These are phyloP conservation scores for Hanseniaspora pseudoguilliermondii DNA, from an alignment of 805 yeast genomes.

Conservation along the genomic window DNA sequence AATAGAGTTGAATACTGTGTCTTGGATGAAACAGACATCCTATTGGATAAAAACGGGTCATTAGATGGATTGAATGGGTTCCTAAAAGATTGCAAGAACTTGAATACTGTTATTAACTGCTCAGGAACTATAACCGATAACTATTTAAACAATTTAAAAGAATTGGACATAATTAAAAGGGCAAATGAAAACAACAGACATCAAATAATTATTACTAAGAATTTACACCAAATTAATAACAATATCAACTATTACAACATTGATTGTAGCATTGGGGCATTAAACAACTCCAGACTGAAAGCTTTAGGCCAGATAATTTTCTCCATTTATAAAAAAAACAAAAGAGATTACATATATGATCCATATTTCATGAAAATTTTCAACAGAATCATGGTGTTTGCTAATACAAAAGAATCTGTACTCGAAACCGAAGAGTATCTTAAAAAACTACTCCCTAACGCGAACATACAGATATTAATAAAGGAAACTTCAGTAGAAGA, in stretches of 20 bases:
- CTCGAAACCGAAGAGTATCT: constrained; percentile 44
- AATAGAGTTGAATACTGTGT: constrained; percentile 48
- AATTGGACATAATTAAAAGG: constrained; percentile 30
- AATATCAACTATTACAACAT: constrained; percentile 59
- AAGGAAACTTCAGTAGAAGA: constrained; percentile 53
- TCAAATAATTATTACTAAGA: constrained; percentile 61
- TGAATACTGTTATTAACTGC: constrained; percentile 58
- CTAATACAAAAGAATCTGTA: constrained; percentile 59
- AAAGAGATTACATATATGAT: constrained; percentile 37
- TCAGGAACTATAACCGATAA: constrained; percentile 83
- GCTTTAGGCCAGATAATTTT: constrained; percentile 81
- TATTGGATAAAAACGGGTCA: constrained; percentile 60
- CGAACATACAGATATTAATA: constrained; percentile 46
- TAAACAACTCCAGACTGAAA: constrained; percentile 66
- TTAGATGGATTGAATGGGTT: constrained; percentile 48
- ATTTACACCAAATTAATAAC: constrained; percentile 72
- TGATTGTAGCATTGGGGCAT: constrained; percentile 68
- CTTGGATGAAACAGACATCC: constrained; percentile 87
- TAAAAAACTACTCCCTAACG: constrained; percentile 38
- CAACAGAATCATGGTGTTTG: constrained; percentile 75
- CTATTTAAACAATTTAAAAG: constrained; percentile 49
- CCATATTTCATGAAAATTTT: constrained; percentile 36
- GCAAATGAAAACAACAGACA: constrained; percentile 30
- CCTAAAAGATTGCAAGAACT: constrained; percentile 38
- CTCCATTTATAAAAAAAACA: constrained; percentile 69